phyloP scores from a whole-genome alignment of 768 basidiomycete genomes.

The Pholiota molesta region DNA sequence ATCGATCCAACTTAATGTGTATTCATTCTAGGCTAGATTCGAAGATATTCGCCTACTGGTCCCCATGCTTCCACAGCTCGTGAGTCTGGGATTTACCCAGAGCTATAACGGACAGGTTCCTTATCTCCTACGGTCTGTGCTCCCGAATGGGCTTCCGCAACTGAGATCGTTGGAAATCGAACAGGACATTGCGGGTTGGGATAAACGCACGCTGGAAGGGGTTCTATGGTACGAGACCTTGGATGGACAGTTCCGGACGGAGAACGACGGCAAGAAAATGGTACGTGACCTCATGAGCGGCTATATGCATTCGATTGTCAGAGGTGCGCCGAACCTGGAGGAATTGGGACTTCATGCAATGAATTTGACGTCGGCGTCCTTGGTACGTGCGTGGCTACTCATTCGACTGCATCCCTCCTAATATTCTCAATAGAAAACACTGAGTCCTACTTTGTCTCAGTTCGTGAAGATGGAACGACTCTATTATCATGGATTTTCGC shows the following conservation, averaged over 20 bases:
- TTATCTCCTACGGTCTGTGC: conserved; percentile 20
- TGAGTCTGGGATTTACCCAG: conserved; percentile 7
- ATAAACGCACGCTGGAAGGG: conserved; percentile 8
- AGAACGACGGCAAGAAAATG: neutral
- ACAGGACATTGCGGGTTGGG: neutral
- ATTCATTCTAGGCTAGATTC: too few species aligned
- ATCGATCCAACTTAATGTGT: neutral
- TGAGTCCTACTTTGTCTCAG: too few species aligned
- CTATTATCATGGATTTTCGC: too few species aligned
- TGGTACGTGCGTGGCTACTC: neutral
- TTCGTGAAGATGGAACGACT: too few species aligned
- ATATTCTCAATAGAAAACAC: neutral
- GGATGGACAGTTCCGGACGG: conserved; percentile 12
- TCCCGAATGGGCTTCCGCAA: conserved; percentile 17
- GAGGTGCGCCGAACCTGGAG: conserved; percentile 17
- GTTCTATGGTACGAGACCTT: conserved; percentile 20
- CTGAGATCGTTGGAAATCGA: conserved; percentile 17
- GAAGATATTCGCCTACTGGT: conserved; percentile 8
- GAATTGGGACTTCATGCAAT: conserved; percentile 7
- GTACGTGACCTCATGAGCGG: conserved; percentile 1
- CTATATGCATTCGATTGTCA: conserved; percentile 16
- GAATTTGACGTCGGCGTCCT: neutral
- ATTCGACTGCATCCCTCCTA: neutral
- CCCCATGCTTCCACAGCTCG: conserved; percentile 12
- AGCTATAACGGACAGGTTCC: conserved; percentile 21